Evolutionary conservation across 768 basidiomycete species (phyloP), one percentile per base, ranked within the genome.

Genomic region (Trametes cingulata): DNA sequence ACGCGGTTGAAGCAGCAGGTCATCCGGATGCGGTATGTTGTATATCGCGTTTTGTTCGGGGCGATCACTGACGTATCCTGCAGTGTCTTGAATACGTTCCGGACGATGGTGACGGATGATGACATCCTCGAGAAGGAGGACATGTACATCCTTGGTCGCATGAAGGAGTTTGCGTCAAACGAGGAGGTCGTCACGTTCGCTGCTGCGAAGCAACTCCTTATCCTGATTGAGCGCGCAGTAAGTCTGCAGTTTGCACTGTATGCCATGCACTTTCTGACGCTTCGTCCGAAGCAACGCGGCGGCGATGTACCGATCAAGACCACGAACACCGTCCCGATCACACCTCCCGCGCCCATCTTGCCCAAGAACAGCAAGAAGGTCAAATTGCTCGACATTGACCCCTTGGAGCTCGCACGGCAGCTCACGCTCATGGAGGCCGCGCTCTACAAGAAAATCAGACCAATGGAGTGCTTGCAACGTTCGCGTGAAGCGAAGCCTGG

Each of bases 331-430:
- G 77, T 75, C 27, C 72, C 82, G 40, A 80, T 79, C n/a, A 75
- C 79, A 5, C 87, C 92, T 14, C 95, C 94, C 0, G 74, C 87
- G 12, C 82, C 94, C 3, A 86, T 96, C 56, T 53, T 86, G 9
- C 94, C 94, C 1, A 90, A 85, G 72, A 75, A 80, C 39, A 78
- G 74, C 60, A 87, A 85, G 76, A 89, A 85, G 73, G 73, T 95
- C 60, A 93, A 92, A 63, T 77, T 98, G 12, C 74, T 85, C 20
- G 96, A 98, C 68, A 83, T 98, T 49, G 91, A 96, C 65, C 80
- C 95, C 1, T 74, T 94, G 56, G 96, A 98, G 73, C 73, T 98
- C 17, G 96, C 95, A 0, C 82, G 96, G 27, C 96, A 98, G 71
- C 75, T 98, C 61, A 98, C 96, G 0, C 86, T 97, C 60, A 80